Percentiles rank a stretch among this genome's conserved stretches.
phyloP scores from a whole-genome alignment of 495 filamentous ascomycete genomes.

The Trichoderma virens region DNA sequence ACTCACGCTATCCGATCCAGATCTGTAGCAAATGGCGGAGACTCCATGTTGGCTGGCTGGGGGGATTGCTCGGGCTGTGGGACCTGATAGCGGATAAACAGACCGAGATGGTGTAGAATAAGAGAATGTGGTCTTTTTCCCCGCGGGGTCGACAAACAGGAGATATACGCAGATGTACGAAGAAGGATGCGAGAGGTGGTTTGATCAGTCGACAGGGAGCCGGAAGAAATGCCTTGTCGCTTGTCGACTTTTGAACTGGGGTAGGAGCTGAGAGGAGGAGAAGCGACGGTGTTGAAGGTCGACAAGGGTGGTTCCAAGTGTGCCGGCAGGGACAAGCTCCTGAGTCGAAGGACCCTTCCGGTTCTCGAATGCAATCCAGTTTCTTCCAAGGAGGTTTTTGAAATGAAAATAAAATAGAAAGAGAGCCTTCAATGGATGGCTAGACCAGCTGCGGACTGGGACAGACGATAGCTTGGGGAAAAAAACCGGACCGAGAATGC shows the following conservation, averaged over 20 bases:
- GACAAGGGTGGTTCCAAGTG: not conserved
- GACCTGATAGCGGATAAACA: slow-evolving; percentile 6
- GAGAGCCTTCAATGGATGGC: not conserved
- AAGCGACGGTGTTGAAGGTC: not conserved
- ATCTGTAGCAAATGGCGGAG: slow-evolving; percentile 7
- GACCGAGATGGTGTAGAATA: not conserved
- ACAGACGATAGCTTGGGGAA: slow-evolving; percentile 4
- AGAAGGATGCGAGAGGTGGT: not conserved
- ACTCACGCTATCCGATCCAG: slow-evolving; percentile 9
- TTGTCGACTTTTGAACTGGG: not conserved
- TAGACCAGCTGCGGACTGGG: not conserved
- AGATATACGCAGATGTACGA: not conserved
- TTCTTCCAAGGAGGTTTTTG: not conserved
- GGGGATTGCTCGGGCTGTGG: not conserved
- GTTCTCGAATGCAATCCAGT: not conserved
- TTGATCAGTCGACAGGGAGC: not conserved
- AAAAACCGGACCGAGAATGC: slow-evolving; percentile 7
- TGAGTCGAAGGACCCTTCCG: not conserved
- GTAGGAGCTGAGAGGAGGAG: not conserved
- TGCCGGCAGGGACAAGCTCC: not conserved
- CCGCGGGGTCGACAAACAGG: not conserved
- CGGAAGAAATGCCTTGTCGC: not conserved
- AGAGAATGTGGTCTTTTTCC: not conserved
- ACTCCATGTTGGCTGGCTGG: slow-evolving; percentile 2
- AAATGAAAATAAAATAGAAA: not conserved